Conservation (phyloP, 2,329 filamentous ascomycete species). For the Verticillium klebahnii region DNA sequence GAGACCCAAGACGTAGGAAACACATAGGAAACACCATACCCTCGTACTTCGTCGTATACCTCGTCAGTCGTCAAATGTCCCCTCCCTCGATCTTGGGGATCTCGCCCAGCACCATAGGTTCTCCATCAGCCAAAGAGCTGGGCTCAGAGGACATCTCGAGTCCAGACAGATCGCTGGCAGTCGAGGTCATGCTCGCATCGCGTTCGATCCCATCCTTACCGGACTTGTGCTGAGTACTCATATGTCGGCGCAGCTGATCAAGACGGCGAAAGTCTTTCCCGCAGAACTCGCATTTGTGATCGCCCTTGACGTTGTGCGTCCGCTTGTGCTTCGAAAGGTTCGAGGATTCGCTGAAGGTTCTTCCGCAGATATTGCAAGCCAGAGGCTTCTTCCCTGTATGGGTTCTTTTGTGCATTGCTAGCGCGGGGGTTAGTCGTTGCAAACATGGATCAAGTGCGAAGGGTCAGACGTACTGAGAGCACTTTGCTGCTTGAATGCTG, state of each 20-base stretch:
- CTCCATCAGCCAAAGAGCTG: neutral
- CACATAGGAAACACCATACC: neutral
- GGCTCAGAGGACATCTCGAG: neutral
- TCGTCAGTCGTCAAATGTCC: neutral
- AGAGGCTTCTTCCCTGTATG: slow-evolving; percentile 64
- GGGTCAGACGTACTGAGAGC: slow-evolving; percentile 50
- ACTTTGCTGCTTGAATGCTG: slow-evolving; percentile 62
- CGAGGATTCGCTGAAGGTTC: slow-evolving; percentile 59
- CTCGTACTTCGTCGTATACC: neutral
- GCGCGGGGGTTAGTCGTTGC: neutral
- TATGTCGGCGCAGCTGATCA: slow-evolving; percentile 57
- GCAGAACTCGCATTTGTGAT: slow-evolving; percentile 49
- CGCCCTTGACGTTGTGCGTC: slow-evolving; percentile 51
- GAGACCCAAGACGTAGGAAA: neutral
- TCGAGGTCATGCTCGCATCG: neutral
- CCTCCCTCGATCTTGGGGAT: neutral
- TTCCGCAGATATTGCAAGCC: slow-evolving; percentile 52
- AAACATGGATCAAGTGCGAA: neutral
- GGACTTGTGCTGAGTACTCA: neutral
- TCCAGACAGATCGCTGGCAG: neutral
- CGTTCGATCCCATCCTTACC: neutral
- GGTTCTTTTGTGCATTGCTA: slow-evolving; percentile 63
- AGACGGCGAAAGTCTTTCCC: slow-evolving; percentile 53
- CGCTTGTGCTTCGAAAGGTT: slow-evolving; percentile 63
- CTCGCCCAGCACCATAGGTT: neutral